Conservation (phyloP, 2,329 filamentous ascomycete species). For the Calonectria montana region DNA sequence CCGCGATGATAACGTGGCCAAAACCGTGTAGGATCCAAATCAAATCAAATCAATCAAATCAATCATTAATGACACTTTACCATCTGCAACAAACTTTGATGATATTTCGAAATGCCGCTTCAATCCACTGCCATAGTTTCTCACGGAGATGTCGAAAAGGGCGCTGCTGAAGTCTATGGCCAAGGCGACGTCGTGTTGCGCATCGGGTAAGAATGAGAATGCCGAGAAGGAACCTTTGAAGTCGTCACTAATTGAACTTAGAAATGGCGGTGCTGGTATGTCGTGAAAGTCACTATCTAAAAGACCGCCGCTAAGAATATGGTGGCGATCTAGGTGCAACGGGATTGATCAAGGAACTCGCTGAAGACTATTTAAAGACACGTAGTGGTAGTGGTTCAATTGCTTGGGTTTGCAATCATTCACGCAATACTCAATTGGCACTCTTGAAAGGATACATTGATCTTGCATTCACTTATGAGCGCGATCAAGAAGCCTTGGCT, state of each 20-base stretch:
- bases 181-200: background rate
- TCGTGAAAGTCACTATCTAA: background rate
- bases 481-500: background rate
- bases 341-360: constrained; percentile 5
- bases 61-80: no score
- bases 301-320: background rate
- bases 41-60: no score
- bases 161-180: background rate
- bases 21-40: no score
- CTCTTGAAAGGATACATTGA: constrained; percentile 1
- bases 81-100: no score
- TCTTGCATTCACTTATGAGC: constrained; percentile 8
- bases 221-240: background rate
- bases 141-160: background rate
- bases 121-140: background rate
- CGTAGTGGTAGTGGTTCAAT: background rate
- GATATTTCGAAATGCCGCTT: background rate
- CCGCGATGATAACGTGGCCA: no score
- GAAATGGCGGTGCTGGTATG: constrained; percentile 1
- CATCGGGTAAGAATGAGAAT: background rate
- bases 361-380: background rate
- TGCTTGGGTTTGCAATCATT: constrained; percentile 9
- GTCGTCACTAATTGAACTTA: background rate
- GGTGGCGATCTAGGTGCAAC: background rate
- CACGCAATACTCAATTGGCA: constrained; percentile 4